These are phyloP conservation scores for Sherardia arvensis DNA, from an alignment of 257 asterid genomes.

Conservation along the genomic window DNA sequence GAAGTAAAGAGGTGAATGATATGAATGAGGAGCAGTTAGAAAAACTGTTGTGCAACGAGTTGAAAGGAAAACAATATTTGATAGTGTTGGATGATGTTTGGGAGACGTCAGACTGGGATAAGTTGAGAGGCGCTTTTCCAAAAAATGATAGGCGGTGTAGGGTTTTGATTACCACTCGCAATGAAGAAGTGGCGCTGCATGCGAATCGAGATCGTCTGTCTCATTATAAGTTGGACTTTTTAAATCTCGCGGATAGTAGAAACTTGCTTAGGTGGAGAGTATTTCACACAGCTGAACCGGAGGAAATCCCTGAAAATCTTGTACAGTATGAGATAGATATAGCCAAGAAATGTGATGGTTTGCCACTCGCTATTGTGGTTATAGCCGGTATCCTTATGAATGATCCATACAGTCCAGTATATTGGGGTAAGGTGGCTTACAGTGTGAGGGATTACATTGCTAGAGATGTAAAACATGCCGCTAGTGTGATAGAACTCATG, in stretches of 20 bases:
- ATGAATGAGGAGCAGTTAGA: background rate
- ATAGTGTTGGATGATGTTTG: background rate
- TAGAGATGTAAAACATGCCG: no score
- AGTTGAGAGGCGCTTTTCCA: background rate
- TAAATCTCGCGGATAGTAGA: slow-evolving; percentile 18
- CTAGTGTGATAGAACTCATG: no score
- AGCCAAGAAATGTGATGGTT: no score
- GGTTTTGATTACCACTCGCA: background rate
- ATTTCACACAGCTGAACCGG: background rate
- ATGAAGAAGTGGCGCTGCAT: slow-evolving; percentile 1
- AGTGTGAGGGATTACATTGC: no score
- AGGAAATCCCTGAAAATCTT: background rate
- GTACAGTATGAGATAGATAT: no score
- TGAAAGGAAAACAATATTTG: background rate
- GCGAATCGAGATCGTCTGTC: background rate
- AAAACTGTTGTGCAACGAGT: background rate
- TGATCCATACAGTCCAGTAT: no score
- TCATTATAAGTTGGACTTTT: slow-evolving; percentile 3
- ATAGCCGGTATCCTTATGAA: no score
- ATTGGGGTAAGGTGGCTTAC: no score
- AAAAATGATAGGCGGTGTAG: background rate
- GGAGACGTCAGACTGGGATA: background rate
- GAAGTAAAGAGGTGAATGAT: background rate
- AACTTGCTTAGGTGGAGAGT: slow-evolving; percentile 10
- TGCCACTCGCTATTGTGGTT: no score